Percentiles rank a stretch among this genome's conserved stretches.
phyloP scores from a whole-genome alignment of 768 basidiomycete species.

The Mycena haematopus region DNA sequence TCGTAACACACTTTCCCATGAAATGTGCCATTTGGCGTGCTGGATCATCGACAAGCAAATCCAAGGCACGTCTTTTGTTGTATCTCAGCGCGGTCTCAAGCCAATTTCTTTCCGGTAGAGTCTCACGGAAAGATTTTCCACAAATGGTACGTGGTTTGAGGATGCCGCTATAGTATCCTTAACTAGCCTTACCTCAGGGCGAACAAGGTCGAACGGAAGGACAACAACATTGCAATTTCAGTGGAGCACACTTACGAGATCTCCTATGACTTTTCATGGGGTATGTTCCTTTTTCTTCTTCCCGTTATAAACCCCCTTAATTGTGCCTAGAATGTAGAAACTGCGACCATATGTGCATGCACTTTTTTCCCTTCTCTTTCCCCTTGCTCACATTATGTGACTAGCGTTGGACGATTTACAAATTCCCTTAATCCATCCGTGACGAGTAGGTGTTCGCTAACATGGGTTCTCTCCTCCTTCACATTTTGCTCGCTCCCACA shows the following conservation, averaged over 20 bases:
- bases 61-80: slow-evolving; percentile 33
- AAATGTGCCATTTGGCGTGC: slow-evolving; percentile 91
- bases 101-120: neutral
- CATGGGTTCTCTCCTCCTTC: neutral
- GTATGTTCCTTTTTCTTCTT: slow-evolving; percentile 41
- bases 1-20: slow-evolving; percentile 83
- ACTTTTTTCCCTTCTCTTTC: neutral
- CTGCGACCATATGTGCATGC: slow-evolving; percentile 63
- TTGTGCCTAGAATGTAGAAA: slow-evolving; percentile 59
- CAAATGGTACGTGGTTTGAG: slow-evolving; percentile 11
- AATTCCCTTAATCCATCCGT: slow-evolving; percentile 11
- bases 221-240: slow-evolving; percentile 75
- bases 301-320: slow-evolving; percentile 14
- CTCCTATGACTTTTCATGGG: slow-evolving; percentile 74
- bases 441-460: neutral
- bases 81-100: neutral
- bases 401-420: slow-evolving; percentile 6
- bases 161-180: neutral
- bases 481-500: slow-evolving; percentile 32
- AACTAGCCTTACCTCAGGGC: slow-evolving; percentile 56
- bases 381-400: neutral
- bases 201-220: slow-evolving; percentile 66
- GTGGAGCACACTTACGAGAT: slow-evolving; percentile 84
- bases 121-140: slow-evolving; percentile 1
- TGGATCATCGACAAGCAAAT: slow-evolving; percentile 81